These are phyloP conservation scores for Penicillium atrosanguineum DNA, from an alignment of 495 filamentous ascomycete genomes.

Conservation along the genomic window DNA sequence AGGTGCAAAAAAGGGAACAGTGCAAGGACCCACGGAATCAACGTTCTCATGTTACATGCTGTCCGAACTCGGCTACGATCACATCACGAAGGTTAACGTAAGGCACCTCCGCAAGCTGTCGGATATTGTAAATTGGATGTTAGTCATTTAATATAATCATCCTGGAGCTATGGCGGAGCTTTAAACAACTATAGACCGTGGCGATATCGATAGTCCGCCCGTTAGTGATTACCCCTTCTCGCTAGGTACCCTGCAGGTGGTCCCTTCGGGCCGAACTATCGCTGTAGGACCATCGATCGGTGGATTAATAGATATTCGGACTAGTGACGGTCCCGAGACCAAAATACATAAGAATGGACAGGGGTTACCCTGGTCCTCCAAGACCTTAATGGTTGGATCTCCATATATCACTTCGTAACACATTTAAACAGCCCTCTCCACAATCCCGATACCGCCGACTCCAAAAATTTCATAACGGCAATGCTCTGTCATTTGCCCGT, in stretches of 20 bases:
- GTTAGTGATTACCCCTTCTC: neutral
- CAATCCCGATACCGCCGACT: neutral
- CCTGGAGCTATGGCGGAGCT: neutral
- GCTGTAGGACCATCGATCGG: constrained; percentile 8
- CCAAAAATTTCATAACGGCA: neutral
- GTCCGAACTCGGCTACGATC: constrained; percentile 10
- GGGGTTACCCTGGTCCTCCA: constrained; percentile 1
- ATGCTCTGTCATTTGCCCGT: neutral
- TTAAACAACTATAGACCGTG: neutral
- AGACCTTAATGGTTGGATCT: neutral
- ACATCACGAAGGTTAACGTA: neutral
- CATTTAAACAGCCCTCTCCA: neutral
- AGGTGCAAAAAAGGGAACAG: neutral
- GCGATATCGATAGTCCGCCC: neutral
- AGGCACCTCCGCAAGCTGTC: neutral
- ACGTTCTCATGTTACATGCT: constrained; percentile 11
- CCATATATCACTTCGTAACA: neutral
- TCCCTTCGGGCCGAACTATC: constrained; percentile 9
- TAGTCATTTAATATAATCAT: neutral
- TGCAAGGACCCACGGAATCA: constrained; percentile 2
- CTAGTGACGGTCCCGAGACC: neutral
- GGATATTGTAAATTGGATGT: neutral
- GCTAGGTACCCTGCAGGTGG: constrained; percentile 1
- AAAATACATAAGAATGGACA: neutral
- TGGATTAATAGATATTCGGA: neutral